These are phyloP conservation scores for Kodamaea jinghongensis DNA, from an alignment of 805 yeast genomes.

Conservation along the genomic window DNA sequence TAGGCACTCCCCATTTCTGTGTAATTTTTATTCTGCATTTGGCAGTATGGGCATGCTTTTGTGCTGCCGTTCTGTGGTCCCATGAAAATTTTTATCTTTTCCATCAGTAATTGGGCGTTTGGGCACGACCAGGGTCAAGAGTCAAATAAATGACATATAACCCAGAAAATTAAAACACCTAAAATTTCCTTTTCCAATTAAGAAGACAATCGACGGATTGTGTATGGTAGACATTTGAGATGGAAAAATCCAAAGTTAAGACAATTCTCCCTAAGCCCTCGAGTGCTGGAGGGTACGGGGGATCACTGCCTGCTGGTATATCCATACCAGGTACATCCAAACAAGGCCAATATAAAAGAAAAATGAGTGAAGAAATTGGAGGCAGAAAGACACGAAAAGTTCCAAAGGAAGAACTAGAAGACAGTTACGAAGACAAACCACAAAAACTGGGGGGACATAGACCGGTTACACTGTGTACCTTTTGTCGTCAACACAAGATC, in stretches of 20 bases:
- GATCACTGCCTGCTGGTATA: constrained; percentile 4
- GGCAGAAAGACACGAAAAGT: constrained; percentile 3
- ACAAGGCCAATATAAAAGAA: constrained; percentile 3
- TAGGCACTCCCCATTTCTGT: too few species aligned
- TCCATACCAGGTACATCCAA: constrained; percentile 2
- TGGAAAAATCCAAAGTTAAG: constrained; percentile 41
- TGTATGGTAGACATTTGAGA: constrained; percentile 7
- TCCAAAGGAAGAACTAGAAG: constrained; percentile 3
- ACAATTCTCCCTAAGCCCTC: constrained; percentile 43
- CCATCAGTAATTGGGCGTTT: constrained; percentile 19
- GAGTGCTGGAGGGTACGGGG: constrained; percentile 7
- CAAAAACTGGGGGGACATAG: constrained; percentile 52
- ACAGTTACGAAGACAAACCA: constrained; percentile 3
- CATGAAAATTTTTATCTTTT: constrained; percentile 27
- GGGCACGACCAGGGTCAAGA: constrained; percentile 6
- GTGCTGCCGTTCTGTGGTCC: too few species aligned
- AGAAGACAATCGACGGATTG: not conserved
- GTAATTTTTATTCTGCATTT: too few species aligned
- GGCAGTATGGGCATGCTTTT: too few species aligned
- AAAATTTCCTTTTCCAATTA: too few species aligned
- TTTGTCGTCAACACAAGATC: constrained; percentile 92
- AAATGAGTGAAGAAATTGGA: constrained; percentile 3
- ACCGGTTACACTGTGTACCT: constrained; percentile 91
- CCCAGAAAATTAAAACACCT: not conserved
- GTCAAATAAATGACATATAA: not conserved